A percentile compares a stretch with the other conserved stretches of the same genome.
phyloP scores from a whole-genome alignment of 495 filamentous ascomycete genomes.

The Hypoxylon intermedium region DNA sequence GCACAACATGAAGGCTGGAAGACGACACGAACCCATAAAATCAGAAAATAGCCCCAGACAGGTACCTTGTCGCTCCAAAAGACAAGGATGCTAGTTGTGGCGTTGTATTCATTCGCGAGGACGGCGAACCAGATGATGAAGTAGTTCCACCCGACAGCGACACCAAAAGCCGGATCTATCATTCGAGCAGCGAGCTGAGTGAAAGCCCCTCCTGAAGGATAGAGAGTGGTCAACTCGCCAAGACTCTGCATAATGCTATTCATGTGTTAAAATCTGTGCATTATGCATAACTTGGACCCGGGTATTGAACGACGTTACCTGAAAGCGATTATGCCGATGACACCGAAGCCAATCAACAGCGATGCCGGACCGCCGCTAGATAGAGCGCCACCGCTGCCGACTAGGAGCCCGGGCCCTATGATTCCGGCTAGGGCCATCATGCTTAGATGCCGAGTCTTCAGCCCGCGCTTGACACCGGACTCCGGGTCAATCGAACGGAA shows the following conservation, averaged over 20 bases:
- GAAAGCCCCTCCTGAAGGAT: constrained; percentile 68
- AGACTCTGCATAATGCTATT: constrained; percentile 64
- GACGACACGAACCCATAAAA: constrained; percentile 66
- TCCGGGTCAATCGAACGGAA: constrained; percentile 55
- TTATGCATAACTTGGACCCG: constrained; percentile 4
- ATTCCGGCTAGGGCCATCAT: constrained; percentile 74
- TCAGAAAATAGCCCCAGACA: constrained; percentile 65
- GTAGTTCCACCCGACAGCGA: constrained; percentile 86
- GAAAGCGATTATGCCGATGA: constrained; percentile 72
- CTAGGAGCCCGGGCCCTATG: constrained; percentile 61
- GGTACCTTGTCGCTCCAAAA: constrained; percentile 65
- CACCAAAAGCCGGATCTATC: constrained; percentile 78
- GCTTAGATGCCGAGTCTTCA: constrained; percentile 73
- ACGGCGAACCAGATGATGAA: constrained; percentile 70
- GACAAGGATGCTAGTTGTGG: constrained; percentile 64
- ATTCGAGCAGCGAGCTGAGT: constrained; percentile 71
- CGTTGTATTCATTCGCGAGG: constrained; percentile 64
- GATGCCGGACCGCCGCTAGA: constrained; percentile 67
- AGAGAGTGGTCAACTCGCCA: constrained; percentile 73
- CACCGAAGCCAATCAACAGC: constrained; percentile 67
- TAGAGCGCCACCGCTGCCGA: constrained; percentile 68
- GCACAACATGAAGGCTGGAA: background rate
- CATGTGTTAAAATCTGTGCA: background rate
- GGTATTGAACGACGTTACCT: constrained; percentile 42
- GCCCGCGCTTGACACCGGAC: constrained; percentile 58